Base-by-base conservation (phyloP, 352 stramenopile species). In the Aphanomyces euteiches region DNA sequence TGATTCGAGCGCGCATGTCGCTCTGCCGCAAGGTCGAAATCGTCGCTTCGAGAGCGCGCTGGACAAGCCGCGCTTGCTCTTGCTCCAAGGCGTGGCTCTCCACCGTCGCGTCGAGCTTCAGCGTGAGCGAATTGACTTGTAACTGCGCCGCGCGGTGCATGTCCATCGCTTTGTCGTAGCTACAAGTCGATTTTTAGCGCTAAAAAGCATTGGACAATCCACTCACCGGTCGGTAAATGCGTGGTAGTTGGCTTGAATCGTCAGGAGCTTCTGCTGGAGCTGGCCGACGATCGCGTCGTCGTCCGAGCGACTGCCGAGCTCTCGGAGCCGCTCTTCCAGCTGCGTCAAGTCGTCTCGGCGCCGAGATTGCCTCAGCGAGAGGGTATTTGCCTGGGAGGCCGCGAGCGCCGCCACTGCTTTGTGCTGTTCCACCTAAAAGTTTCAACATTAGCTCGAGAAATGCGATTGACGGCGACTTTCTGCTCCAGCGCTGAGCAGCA, bases 271-370 rank as follows among this genome's bases (percentile, higher is more conserved):
- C 38, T 92, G 82, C 73, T 98, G 93, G 12, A 98, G 76, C 61
- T 85, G 77, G 1, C 88, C 93, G 43, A 98, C 93, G 39, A 97
- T 80, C 4, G 89, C 81, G 48, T 97, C 89, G 73, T 98, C 93
- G 70, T 97, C 92, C 3, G 79, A 93, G 0, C 85, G 79, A 0
- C 77, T 80, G 66, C 92, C 90, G 13, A 96, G 73, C 40, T 97
- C 82, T 5, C 76, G 75, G 6, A 91, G 65, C 10, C 87, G 80
- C 4, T 92, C 77, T 39, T 91, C 78, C 34, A 91, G 72, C 38
- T 90, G 76, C 3, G 89, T 75, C 7, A 80, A 67, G 37, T 87
- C 79, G 10, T 73, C 57, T n/a, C 80, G 80, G 19, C 81, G 75
- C 56, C 83, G 79, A 2, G 67, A 73, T 13, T 71, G 67, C 45